Conservation (phyloP, 108 stramenopile genomes). For the Stephanodiscus triporus region DNA sequence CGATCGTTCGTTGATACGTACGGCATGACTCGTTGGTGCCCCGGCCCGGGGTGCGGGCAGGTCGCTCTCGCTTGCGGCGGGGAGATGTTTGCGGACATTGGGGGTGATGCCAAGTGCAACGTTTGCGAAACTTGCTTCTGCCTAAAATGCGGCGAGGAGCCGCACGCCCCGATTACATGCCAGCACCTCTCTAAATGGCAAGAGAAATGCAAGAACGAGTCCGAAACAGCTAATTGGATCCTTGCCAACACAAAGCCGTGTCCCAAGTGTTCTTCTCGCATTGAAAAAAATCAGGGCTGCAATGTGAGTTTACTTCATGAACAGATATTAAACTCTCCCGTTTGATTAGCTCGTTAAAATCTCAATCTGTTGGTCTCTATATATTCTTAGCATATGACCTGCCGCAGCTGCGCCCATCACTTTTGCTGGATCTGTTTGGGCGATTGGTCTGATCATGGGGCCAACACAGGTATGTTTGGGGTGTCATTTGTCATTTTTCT, state of each 20-base stretch:
- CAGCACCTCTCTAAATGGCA: slow-evolving; percentile 83
- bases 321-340: background rate
- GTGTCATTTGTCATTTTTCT: background rate
- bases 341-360: background rate
- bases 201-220: slow-evolving; percentile 95
- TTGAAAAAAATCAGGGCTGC: slow-evolving; percentile 99
- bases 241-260: slow-evolving; percentile 98
- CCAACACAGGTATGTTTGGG: slow-evolving; percentile 78
- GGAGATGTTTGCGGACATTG: slow-evolving; percentile 67
- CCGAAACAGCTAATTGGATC: slow-evolving; percentile 99
- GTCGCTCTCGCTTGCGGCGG: slow-evolving; percentile 79
- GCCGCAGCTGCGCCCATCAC: slow-evolving; percentile 76
- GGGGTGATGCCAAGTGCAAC: slow-evolving; percentile 66
- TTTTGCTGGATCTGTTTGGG: slow-evolving; percentile 99
- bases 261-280: slow-evolving; percentile 95
- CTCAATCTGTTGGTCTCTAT: background rate
- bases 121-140: slow-evolving; percentile 84
- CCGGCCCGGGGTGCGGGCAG: slow-evolving; percentile 92
- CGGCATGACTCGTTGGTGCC: slow-evolving; percentile 95
- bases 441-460: slow-evolving; percentile 94
- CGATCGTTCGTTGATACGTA: slow-evolving; percentile 94
- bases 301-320: slow-evolving; percentile 45
- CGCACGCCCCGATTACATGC: slow-evolving; percentile 91
- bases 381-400: slow-evolving; percentile 87
- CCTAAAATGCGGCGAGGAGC: slow-evolving; percentile 92